Conservation (phyloP, 352 stramenopile species). For the Phytophthora megakarya region DNA sequence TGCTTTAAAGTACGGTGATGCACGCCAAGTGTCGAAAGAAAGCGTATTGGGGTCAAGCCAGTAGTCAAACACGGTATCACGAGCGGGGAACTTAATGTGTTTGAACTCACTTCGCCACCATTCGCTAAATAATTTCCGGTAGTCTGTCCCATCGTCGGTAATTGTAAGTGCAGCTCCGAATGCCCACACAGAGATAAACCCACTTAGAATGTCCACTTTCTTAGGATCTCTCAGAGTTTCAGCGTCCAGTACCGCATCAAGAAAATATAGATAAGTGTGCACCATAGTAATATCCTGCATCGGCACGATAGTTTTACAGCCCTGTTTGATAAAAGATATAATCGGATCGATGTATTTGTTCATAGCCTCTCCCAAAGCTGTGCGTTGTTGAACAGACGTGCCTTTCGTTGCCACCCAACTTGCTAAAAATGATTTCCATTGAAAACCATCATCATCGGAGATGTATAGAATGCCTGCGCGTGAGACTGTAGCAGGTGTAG, state of each 20-base stretch:
- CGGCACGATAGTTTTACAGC: constrained; percentile 89
- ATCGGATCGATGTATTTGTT: constrained; percentile 90
- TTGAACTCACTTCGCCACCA: constrained; percentile 95
- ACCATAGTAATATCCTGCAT: constrained; percentile 93
- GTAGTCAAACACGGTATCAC: constrained; percentile 97
- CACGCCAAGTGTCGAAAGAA: constrained; percentile 93
- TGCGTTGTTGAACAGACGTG: constrained; percentile 55
- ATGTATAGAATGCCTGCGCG: constrained; percentile 96
- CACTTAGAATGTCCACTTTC: constrained; percentile 87
- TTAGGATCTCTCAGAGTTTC: constrained; percentile 65
- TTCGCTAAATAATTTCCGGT: constrained; percentile 93
- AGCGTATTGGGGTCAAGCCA: constrained; percentile 92
- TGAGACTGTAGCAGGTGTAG: constrained; percentile 94
- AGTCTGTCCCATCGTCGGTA: constrained; percentile 93
- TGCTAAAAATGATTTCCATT: constrained; percentile 93
- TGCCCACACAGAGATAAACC: constrained; percentile 94
- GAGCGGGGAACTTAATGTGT: constrained; percentile 92
- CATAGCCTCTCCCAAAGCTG: constrained; percentile 59
- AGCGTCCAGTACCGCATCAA: constrained; percentile 84
- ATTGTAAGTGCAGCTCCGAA: constrained; percentile 90
- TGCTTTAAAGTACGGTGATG: constrained; percentile 90
- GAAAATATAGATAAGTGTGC: constrained; percentile 91
- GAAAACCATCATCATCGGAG: constrained; percentile 89
- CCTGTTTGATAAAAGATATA: constrained; percentile 86
- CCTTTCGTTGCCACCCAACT: constrained; percentile 89